Conservation (phyloP, 768 basidiomycete genomes). For the Krasilnikovozyma curviuscula region DNA sequence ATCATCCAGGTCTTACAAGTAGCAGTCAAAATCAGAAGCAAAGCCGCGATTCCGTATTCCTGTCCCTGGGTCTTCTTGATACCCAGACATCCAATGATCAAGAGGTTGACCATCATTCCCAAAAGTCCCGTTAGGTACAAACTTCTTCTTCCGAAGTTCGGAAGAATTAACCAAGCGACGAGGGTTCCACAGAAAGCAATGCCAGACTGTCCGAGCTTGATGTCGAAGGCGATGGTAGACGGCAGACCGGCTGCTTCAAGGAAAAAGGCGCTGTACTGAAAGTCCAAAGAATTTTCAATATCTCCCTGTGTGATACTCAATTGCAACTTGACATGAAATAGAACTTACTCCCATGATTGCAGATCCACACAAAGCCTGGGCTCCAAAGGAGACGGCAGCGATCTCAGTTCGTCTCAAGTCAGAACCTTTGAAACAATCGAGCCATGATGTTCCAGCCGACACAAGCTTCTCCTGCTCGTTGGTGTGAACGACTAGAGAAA, state of each 20-base stretch:
- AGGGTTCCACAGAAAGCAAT: slow-evolving; percentile 16
- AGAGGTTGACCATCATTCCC: slow-evolving; percentile 19
- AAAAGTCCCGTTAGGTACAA: slow-evolving; percentile 27
- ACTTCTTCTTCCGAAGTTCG: slow-evolving; percentile 23
- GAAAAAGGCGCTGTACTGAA: no score
- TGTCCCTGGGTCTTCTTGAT: slow-evolving; percentile 7
- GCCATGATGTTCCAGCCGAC: slow-evolving; percentile 10
- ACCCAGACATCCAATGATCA: slow-evolving; percentile 25
- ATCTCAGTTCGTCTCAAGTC: slow-evolving; percentile 20
- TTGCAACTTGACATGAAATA: background rate
- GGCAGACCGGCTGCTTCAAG: no score
- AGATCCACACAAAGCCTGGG: background rate
- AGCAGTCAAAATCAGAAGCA: background rate
- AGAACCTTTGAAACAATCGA: slow-evolving; percentile 16
- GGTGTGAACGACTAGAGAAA: slow-evolving; percentile 18
- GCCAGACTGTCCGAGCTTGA: slow-evolving; percentile 16
- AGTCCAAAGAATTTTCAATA: background rate
- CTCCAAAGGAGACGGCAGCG: slow-evolving; percentile 1
- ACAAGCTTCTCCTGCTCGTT: slow-evolving; percentile 17
- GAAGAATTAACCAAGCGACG: slow-evolving; percentile 17
- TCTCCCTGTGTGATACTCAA: background rate
- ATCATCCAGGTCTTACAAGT: no score
- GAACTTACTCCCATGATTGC: background rate
- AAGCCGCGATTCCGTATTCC: background rate
- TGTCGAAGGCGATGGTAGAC: slow-evolving; percentile 10